Percentiles rank a stretch among this genome's conserved stretches.
phyloP scores from a whole-genome alignment of 345 rosid genomes.

The Citrus hindsii region DNA sequence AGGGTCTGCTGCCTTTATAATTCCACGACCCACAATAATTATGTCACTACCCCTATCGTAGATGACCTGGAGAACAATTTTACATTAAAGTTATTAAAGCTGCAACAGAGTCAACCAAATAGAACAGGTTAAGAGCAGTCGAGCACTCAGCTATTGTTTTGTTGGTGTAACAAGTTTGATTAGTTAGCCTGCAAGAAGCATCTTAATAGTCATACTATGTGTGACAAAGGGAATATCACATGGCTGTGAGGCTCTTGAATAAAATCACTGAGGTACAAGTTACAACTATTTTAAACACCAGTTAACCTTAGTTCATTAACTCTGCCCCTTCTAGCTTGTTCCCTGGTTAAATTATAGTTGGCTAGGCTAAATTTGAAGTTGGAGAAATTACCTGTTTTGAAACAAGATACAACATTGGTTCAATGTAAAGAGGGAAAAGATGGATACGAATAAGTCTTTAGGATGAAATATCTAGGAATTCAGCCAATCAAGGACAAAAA shows the following conservation, averaged over 20 bases:
- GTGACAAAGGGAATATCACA: neutral
- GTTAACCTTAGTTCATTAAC: neutral
- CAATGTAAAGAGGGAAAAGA: neutral
- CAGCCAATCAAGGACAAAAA: neutral
- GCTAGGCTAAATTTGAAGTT: neutral
- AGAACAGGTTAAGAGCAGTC: neutral
- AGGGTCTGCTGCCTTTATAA: slow-evolving; percentile 80
- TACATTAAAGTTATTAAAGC: neutral
- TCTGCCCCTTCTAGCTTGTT: neutral
- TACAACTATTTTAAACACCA: no score
- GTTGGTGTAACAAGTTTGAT: neutral
- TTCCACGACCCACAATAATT: slow-evolving; percentile 95
- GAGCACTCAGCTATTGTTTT: neutral
- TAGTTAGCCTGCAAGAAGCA: neutral
- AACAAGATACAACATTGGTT: neutral
- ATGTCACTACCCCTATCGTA: slow-evolving; percentile 89
- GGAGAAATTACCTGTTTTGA: neutral
- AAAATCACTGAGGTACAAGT: neutral
- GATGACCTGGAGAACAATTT: slow-evolving; percentile 53
- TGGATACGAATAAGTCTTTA: neutral
- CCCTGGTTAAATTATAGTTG: neutral
- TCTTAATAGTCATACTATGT: neutral
- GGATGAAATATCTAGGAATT: neutral
- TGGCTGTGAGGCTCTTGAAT: neutral
- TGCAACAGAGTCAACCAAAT: neutral